Base-by-base conservation (phyloP, 768 basidiomycete genomes). In the Tephrocybe sp. region DNA sequence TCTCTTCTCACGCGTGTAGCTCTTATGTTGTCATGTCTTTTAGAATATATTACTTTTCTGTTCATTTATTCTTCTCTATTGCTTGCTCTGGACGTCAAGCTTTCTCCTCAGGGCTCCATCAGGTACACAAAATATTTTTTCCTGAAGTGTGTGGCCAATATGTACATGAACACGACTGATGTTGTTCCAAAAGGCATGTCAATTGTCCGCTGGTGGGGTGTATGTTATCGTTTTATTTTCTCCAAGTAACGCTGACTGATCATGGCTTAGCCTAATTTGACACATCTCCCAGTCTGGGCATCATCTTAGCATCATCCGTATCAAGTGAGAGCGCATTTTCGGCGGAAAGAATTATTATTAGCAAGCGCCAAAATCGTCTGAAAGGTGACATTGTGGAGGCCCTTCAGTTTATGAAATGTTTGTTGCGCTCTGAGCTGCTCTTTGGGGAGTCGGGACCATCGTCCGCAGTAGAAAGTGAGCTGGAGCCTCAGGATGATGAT, bases 331-430 rank as follows among this genome's bases (percentile, higher is more conserved):
- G 12, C 5, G 44, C 30, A 13, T 45, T 45, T 20, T 34, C 32
- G n/a, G 30, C 44, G 2, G 44, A 30, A 9, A 32, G 44, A 16
- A 52, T 52, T 6, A 53, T 46, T 9, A 48, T 53, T 10, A 41
- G 39, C 12, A 59, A 59, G 42, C 41, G 36, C 17, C 39, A 33
- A 13, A 59, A 57, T 49, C 19, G 39, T 4, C 48, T 58, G 14
- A 48, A 52, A 13, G 47, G 30, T 5, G 57, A 58, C 45, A 56
- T 58, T 34, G 48, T 58, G 8, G 51, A 58, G 36, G 54, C 57
- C 5, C 23, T 59, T 1, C 48, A 59, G 30, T 53, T 53, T 36
- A 23, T 59, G 10, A 59, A 59, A 55, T 46, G 45, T 8, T 2
- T 45, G 1, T 34, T 49, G 19, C 34, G 34, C 2, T 12, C 39